Evolutionary conservation across 441 rosid genomes (phyloP).

Genomic region (Macaranga tanarius): DNA sequence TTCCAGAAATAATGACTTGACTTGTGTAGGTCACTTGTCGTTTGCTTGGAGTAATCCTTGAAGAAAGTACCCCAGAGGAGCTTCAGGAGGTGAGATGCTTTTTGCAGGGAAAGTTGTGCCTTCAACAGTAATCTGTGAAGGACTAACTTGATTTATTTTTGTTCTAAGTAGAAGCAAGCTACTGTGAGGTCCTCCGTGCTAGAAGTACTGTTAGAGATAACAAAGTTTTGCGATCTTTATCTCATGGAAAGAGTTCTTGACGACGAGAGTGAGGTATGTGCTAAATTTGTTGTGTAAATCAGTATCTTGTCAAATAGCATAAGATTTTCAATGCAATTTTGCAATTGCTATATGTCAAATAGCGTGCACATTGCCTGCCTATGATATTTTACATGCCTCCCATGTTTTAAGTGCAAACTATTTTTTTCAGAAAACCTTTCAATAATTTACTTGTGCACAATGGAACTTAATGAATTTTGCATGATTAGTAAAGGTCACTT

Average conservation of each 20-base stretch:
- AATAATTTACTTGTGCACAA: background rate
- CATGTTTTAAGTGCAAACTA: background rate
- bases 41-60: conserved; percentile 85
- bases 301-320: background rate
- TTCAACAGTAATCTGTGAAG: conserved; percentile 15
- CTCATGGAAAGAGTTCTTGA: conserved; percentile 98
- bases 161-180: conserved; percentile 69
- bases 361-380: background rate
- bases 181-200: conserved; percentile 85
- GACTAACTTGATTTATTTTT: conserved; percentile 30
- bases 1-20: conserved; percentile 23
- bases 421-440: too few species aligned
- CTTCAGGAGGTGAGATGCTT: conserved; percentile 52
- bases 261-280: conserved; percentile 84
- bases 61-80: conserved; percentile 90
- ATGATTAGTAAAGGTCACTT: background rate
- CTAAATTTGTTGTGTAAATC: conserved; percentile 14
- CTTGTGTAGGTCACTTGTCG: conserved; percentile 85
- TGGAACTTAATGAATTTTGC: background rate
- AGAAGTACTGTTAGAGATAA: conserved; percentile 88
- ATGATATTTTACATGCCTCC: background rate
- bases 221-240: conserved; percentile 88
- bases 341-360: background rate
- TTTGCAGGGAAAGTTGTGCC: conserved; percentile 21
- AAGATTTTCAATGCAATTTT: background rate